Evolutionary conservation across 768 basidiomycete genomes (phyloP).

Genomic region (Tylopilus sp.): DNA sequence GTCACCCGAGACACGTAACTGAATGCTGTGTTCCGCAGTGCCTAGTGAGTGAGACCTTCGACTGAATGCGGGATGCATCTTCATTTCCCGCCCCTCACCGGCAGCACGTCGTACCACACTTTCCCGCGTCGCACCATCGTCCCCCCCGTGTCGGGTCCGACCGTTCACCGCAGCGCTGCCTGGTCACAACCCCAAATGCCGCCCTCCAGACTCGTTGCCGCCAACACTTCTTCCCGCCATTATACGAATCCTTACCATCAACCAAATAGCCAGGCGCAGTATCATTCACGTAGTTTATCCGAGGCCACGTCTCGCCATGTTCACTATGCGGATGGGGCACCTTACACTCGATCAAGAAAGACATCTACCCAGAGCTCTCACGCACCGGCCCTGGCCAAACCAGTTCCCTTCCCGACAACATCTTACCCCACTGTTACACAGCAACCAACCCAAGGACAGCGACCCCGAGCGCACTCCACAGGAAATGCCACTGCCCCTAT

Average conservation of each 20-base stretch:
- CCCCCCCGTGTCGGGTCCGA: not conserved
- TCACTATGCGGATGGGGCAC: slow-evolving; percentile 21
- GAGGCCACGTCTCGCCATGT: slow-evolving; percentile 22
- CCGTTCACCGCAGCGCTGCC: not conserved
- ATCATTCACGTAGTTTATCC: slow-evolving; percentile 12
- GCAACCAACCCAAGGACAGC: slow-evolving; percentile 10
- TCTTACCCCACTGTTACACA: not conserved
- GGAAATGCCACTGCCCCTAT: slow-evolving; percentile 9
- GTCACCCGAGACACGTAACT: slow-evolving; percentile 6
- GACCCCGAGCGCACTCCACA: slow-evolving; percentile 20
- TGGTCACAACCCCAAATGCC: slow-evolving; percentile 5
- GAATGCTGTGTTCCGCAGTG: slow-evolving; percentile 10
- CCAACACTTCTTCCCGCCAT: slow-evolving; percentile 1
- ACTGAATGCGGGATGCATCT: slow-evolving; percentile 5
- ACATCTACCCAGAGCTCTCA: slow-evolving; percentile 6
- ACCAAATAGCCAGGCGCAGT: not conserved
- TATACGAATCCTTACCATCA: slow-evolving; percentile 2
- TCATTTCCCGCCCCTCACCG: slow-evolving; percentile 12
- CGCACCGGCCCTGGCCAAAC: not conserved
- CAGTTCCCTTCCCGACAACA: slow-evolving; percentile 1
- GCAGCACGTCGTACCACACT: slow-evolving; percentile 26
- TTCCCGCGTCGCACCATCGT: slow-evolving; percentile 23
- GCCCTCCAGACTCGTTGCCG: slow-evolving; percentile 4
- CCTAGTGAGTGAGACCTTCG: slow-evolving; percentile 23
- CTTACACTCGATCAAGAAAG: slow-evolving; percentile 11